A percentile compares a stretch with the other conserved stretches of the same genome.
These are phyloP conservation scores for Leucosporidium creatinivorum DNA, from an alignment of 768 basidiomycete species.

Conservation along the genomic window DNA sequence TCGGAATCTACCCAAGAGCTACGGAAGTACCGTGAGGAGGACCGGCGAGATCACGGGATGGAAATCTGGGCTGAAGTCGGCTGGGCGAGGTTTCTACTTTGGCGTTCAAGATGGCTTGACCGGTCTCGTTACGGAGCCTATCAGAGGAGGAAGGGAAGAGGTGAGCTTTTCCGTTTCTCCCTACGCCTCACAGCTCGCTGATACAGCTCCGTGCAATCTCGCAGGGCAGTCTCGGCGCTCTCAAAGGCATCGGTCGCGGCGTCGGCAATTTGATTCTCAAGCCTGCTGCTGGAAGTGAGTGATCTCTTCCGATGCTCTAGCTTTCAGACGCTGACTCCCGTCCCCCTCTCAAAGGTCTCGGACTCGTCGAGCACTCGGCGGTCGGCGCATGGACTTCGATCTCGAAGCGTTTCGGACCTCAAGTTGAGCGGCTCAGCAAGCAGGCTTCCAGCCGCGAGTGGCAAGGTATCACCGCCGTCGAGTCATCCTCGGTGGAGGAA, in stretches of 20 bases:
- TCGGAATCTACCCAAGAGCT: slow-evolving; percentile 45
- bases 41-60: slow-evolving; percentile 48
- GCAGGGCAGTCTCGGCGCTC: not conserved
- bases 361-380: slow-evolving; percentile 42
- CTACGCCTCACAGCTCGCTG: too few species aligned
- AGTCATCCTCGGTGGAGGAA: too few species aligned
- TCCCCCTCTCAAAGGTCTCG: slow-evolving; percentile 35
- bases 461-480: not conserved
- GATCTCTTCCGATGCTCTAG: too few species aligned
- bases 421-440: not conserved
- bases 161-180: too few species aligned
- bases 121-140: not conserved
- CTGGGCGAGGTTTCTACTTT: not conserved
- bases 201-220: not conserved
- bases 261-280: not conserved
- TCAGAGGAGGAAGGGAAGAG: not conserved
- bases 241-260: not conserved
- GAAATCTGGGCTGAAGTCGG: slow-evolving; percentile 44
- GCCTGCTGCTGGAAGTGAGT: not conserved
- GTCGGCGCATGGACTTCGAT: slow-evolving; percentile 45
- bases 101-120: not conserved
- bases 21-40: slow-evolving; percentile 47
- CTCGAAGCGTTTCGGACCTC: slow-evolving; percentile 34
- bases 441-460: not conserved
- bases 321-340: not conserved